phyloP scores from a whole-genome alignment of 2,329 filamentous ascomycete species.

The Fusarium solani-melongenae region DNA sequence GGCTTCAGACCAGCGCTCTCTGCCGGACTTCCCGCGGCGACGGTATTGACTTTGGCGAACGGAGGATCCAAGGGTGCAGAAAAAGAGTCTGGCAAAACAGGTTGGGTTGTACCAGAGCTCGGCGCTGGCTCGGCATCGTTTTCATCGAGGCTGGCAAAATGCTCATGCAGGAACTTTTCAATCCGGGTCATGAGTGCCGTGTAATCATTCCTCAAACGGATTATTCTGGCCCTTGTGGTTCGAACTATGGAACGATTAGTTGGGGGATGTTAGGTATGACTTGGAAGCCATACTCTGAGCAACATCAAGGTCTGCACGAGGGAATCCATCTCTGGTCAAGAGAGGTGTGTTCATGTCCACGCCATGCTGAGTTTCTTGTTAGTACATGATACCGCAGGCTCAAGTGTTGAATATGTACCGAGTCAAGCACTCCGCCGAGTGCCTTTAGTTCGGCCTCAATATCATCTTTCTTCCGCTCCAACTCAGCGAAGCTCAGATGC shows the following conservation, averaged over 20 bases:
- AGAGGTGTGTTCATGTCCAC: constrained; percentile 93
- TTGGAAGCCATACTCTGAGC: constrained; percentile 76
- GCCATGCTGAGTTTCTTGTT: constrained; percentile 72
- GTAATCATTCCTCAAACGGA: constrained; percentile 91
- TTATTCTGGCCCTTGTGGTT: constrained; percentile 91
- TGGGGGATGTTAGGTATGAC: constrained; percentile 41
- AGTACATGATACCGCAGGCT: constrained; percentile 18
- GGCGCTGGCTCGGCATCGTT: constrained; percentile 49
- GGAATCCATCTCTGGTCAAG: constrained; percentile 90
- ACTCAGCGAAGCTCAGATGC: constrained; percentile 78
- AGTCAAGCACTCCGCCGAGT: constrained; percentile 86
- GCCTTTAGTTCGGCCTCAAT: constrained; percentile 89
- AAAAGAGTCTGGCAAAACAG: constrained; percentile 49
- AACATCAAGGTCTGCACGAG: constrained; percentile 92
- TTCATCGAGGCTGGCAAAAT: constrained; percentile 80
- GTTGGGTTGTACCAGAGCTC: constrained; percentile 36
- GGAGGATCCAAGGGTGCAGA: constrained; percentile 43
- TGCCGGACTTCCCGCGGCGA: constrained; percentile 83
- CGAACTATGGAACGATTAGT: constrained; percentile 71
- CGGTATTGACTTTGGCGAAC: constrained; percentile 91
- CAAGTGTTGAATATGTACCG: constrained; percentile 64
- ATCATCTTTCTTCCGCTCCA: constrained; percentile 85
- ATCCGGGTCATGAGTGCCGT: constrained; percentile 86
- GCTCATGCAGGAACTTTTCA: constrained; percentile 87
- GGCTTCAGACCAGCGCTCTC: constrained; percentile 81